Evolutionary conservation across 352 stramenopile genomes (phyloP), one percentile per base, ranked within the genome.

Genomic region (Phytophthora ramorum): DNA sequence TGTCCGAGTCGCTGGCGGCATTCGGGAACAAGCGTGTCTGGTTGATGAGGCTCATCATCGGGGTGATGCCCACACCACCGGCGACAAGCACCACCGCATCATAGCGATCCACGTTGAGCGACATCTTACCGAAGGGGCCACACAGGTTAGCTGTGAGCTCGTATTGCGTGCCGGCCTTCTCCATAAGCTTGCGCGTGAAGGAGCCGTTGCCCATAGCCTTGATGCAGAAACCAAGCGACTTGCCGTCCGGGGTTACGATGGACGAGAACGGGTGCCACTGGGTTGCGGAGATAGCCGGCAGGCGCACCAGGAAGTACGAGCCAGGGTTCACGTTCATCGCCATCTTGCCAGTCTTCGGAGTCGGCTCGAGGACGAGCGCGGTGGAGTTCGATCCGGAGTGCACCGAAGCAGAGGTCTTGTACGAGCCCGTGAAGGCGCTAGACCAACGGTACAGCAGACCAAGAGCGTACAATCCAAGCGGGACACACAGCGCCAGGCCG

Each of bases 181-280:
- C 61, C 7, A 89, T 24, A 20, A 93, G 60, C 22, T 66, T 65
- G 14, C 69, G 74, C 30, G 85, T 90, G 58, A 87, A 92, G 16
- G 82, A 82, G 5, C 59, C 61, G 10, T 71, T 66, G n/a, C 74
- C 71, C 67, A 89, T 83, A 16, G 76, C 75, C 44, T 83, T 90
- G 22, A 92, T 69, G 51, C 76, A 90, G 38, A 95, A 95, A n/a
- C 82, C 87, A 43, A 95, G 81, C 35, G 87, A 92, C 41, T 93
- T 81, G 37, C 82, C 79, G 16, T 91, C 75, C 1, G 80, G 69
- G 2, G 79, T 91, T 48, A 93, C 85, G 38, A 95, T 82, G 1
- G 85, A 83, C 7, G 85, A 93, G 70, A 95, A 95, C 48, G 85
- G 87, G 40, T 95, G 87, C 85, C 87, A 95, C 63, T 95, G 63